Evolutionary conservation across 192 early-diverging fungal species (phyloP), one percentile per base, ranked within the genome.

Genomic region (Coemansia sp.): DNA sequence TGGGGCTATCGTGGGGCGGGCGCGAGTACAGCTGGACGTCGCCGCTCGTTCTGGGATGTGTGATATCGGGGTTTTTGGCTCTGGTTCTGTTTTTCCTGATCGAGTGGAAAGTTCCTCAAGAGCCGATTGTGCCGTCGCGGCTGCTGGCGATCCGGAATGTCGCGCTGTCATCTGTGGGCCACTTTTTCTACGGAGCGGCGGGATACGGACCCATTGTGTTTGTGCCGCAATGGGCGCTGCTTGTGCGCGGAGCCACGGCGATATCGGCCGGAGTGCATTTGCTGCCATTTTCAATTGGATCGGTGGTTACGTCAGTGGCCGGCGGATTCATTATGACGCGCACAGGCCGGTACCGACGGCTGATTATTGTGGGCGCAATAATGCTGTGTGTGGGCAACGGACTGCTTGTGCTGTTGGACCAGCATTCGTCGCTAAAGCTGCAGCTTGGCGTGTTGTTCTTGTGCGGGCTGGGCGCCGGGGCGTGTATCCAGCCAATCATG

Each of bases 141-240:
- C 69, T 96, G 26, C 89, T 93, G 58, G 73, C 59, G 10, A 82
- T 80, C 56, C 69, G 80, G 1, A 86, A 82, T 26, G 82, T 86
- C 9, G 61, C 85, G 15, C 60, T 87, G 25, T 80, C 87, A 17
- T 86, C 90, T 31, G 23, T 78, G 2, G 80, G 82, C 49, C 84
- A 86, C 51, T 80, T 88, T 47, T 86, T 92, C 67, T 84, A 82
- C 23, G 84, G 88, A 12, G 85, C 87, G 31, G 74, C 78, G 0
- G 87, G 86, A 26, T 83, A 84, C 56, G 83, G 80, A 1, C 74
- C 86, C 2, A 83, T 89, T 14, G 93, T 87, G 68, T 95, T 93
- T 70, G 63, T 89, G n/a, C 87, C 90, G 24, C 65, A 87, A 42
- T 95, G 88, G 73, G 93, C 94, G 71, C 87, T 93, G 70, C 81